phyloP scores from a whole-genome alignment of 2,329 filamentous ascomycete genomes.

The Fusarium kyushuense region DNA sequence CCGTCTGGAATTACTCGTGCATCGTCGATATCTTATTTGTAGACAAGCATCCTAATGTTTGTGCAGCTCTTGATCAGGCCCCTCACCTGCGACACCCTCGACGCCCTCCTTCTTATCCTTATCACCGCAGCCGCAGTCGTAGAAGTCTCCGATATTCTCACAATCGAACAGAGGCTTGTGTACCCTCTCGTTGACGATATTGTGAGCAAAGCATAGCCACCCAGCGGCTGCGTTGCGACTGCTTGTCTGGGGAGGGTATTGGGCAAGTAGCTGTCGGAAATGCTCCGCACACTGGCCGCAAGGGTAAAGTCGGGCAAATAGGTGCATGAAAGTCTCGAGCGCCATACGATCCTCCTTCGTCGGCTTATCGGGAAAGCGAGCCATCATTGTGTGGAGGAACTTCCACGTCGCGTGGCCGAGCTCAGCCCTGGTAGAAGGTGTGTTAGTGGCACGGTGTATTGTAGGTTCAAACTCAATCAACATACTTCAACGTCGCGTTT shows the following conservation, averaged over 20 bases:
- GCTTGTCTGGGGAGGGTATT: constrained; percentile 74
- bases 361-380: constrained; percentile 75
- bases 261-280: constrained; percentile 71
- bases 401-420: constrained; percentile 77
- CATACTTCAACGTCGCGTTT: constrained; percentile 83
- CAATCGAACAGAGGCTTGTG: constrained; percentile 74
- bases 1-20: constrained; percentile 20
- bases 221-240: constrained; percentile 73
- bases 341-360: constrained; percentile 71
- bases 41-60: constrained; percentile 29
- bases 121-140: constrained; percentile 79
- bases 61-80: constrained; percentile 37
- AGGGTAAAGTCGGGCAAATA: constrained; percentile 77
- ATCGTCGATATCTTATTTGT: constrained; percentile 3
- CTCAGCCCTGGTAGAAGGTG: constrained; percentile 62
- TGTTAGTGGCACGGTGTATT: constrained; percentile 15
- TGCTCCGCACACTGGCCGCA: constrained; percentile 77
- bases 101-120: constrained; percentile 61
- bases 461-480: constrained; percentile 10
- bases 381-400: constrained; percentile 77
- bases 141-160: constrained; percentile 75
- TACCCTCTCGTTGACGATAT: constrained; percentile 73
- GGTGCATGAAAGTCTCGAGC: constrained; percentile 72
- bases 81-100: constrained; percentile 38
- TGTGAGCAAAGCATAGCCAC: constrained; percentile 77